Evolutionary conservation across 495 filamentous ascomycete species (phyloP).

Genomic region (Trichoderma erinaceum): DNA sequence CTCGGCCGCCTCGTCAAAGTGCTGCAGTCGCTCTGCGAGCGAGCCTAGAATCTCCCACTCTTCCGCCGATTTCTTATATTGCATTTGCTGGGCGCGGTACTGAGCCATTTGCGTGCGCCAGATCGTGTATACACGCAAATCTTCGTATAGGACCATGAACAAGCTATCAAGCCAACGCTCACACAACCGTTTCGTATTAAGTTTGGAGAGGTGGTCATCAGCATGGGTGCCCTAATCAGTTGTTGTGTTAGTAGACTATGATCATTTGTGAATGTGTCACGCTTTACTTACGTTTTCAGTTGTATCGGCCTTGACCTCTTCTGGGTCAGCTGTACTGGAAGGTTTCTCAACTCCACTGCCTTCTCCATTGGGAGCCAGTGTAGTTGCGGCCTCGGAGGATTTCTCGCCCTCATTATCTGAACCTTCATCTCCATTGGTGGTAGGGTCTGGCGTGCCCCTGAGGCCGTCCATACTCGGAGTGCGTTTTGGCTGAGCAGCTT

Average conservation of each 20-base stretch:
- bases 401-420: conserved; percentile 44
- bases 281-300: conserved; percentile 60
- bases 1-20: conserved; percentile 80
- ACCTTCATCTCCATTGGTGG: conserved; percentile 47
- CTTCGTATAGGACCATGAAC: conserved; percentile 98
- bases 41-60: conserved; percentile 98
- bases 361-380: conserved; percentile 35
- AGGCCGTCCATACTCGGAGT: conserved; percentile 74
- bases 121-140: conserved; percentile 96
- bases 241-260: neutral
- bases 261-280: neutral
- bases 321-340: conserved; percentile 72
- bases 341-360: conserved; percentile 64
- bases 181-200: conserved; percentile 94
- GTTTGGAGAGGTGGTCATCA: conserved; percentile 55
- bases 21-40: conserved; percentile 85
- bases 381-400: conserved; percentile 27
- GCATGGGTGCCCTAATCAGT: conserved; percentile 33
- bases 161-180: conserved; percentile 97
- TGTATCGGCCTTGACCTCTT: conserved; percentile 64
- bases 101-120: conserved; percentile 98
- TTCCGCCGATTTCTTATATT: conserved; percentile 90
- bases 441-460: conserved; percentile 56
- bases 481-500: conserved; percentile 47
- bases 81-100: conserved; percentile 77